Evolutionary conservation across 139 green algal genomes (phyloP), one percentile per base, ranked within the genome.

Genomic region (Chlorella vulgaris): DNA sequence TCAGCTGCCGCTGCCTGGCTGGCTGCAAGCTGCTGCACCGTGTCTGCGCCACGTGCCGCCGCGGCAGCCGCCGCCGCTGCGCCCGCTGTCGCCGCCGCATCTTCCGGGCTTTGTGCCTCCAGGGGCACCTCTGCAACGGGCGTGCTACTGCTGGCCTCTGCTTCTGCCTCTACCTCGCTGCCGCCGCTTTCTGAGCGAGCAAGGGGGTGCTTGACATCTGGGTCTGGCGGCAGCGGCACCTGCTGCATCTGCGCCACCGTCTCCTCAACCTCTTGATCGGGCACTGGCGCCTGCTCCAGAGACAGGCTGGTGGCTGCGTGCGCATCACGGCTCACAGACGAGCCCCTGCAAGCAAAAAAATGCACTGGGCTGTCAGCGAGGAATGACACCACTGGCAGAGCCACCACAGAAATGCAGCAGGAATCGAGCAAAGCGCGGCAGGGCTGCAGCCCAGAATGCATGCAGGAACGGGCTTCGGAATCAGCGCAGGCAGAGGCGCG

Each of bases 231-330:
- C 36, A 71, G 29, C 1, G 80, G 36, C 1, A 74, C 29, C 70
- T 81, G 58, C 58, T 80, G 81, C 81, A 85, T 85, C 15, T 58
- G 26, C 4, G 28, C n/a, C 65, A 80, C 50, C 19, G 81, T 70
- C 8, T 29, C 81, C 53, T 78, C 63, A 18, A 63, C 81, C 38
- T 85, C 70, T 36, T 76, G 15, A 1, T 85, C 81, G 4, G 51
- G 39, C 36, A 51, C 40, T 2, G 40, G 26, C 35, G 68, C 65
- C 51, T 35, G 38, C 53, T 78, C 22, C 22, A 24, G 35, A 19
- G 71, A 66, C 47, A 70, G 28, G 39, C 39, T 66, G 31, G 38
- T 26, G 7, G 47, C 21, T 8, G 31, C 29, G 2, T 10, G 7
- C 5, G 22, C 0, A 10, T 70, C 7, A 29, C 60, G 29, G 53